Evolutionary conservation across 371 early-diverging fungal species (phyloP).

Genomic region (Mucor mucedo): DNA sequence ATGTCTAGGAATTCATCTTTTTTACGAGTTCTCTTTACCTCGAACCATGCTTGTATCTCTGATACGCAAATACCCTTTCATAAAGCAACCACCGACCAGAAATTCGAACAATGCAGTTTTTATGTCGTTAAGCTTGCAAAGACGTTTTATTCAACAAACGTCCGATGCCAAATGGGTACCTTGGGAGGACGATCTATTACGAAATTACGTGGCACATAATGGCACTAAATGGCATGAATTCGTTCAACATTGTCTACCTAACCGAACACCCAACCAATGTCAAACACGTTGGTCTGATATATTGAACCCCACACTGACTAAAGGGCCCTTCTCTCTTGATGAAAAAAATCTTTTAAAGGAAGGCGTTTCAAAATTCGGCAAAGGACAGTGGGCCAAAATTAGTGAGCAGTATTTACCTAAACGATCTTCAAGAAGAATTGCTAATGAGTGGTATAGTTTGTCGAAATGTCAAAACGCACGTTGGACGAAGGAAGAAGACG

Average conservation of each 20-base stretch:
- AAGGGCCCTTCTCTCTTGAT: constrained; percentile 34
- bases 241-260: constrained; percentile 43
- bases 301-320: constrained; percentile 24
- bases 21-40: neutral
- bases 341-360: constrained; percentile 27
- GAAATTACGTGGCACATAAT: constrained; percentile 36
- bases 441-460: constrained; percentile 27
- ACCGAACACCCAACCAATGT: constrained; percentile 31
- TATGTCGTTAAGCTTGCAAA: neutral
- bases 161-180: constrained; percentile 34
- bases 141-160: neutral
- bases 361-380: constrained; percentile 25
- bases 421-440: constrained; percentile 31
- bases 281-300: constrained; percentile 32
- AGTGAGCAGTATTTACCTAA: constrained; percentile 32
- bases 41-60: neutral
- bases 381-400: constrained; percentile 34
- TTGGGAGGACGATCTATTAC: constrained; percentile 46
- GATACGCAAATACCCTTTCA: neutral
- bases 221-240: constrained; percentile 38
- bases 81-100: neutral
- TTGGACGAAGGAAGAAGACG: constrained; percentile 46
- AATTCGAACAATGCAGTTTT: neutral
- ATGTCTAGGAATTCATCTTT: neutral
- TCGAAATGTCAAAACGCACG: neutral